phyloP scores from a whole-genome alignment of 352 stramenopile species.

The Pythium plurisporium region DNA sequence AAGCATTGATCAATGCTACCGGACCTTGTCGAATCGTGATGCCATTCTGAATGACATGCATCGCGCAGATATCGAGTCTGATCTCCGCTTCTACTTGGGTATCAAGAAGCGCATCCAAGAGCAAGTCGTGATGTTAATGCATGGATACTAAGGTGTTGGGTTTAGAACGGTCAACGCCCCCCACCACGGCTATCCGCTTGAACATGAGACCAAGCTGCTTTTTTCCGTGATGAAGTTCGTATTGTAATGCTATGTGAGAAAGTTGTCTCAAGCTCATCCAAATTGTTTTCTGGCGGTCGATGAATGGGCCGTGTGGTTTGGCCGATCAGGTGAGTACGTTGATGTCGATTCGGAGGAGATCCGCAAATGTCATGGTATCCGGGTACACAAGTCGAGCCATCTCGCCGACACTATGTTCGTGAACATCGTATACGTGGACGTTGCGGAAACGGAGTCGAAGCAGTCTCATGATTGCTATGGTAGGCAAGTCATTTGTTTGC shows the following conservation, averaged over 20 bases:
- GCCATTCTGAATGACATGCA: constrained; percentile 48
- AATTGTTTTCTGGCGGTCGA: too few relatives aligned
- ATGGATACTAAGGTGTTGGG: constrained; percentile 37
- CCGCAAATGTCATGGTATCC: constrained; percentile 14
- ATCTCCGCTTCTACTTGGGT: constrained; percentile 63
- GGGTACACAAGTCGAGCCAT: constrained; percentile 26
- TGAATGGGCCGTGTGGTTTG: neutral
- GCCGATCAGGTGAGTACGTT: constrained; percentile 19
- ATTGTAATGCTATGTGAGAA: constrained; percentile 8
- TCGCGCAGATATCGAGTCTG: constrained; percentile 51
- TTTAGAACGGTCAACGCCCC: too few relatives aligned
- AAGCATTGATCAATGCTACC: constrained; percentile 61
- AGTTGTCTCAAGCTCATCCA: too few relatives aligned
- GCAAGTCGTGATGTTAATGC: constrained; percentile 67
- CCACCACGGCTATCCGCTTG: too few relatives aligned
- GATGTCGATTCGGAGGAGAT: constrained; percentile 22
- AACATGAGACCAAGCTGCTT: too few relatives aligned
- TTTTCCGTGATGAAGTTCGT: too few relatives aligned
- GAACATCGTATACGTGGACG: constrained; percentile 26
- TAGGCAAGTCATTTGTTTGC: constrained; percentile 19
- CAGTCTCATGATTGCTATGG: constrained; percentile 27
- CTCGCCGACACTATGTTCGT: constrained; percentile 18
- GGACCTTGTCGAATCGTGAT: constrained; percentile 38
- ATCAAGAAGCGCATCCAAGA: constrained; percentile 75
- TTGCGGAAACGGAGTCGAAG: constrained; percentile 13